A percentile compares a stretch with the other conserved stretches of the same genome.
phyloP scores from a whole-genome alignment of 1,284 basidiomycete species.

The Cutaneotrichosporon dermatis region DNA sequence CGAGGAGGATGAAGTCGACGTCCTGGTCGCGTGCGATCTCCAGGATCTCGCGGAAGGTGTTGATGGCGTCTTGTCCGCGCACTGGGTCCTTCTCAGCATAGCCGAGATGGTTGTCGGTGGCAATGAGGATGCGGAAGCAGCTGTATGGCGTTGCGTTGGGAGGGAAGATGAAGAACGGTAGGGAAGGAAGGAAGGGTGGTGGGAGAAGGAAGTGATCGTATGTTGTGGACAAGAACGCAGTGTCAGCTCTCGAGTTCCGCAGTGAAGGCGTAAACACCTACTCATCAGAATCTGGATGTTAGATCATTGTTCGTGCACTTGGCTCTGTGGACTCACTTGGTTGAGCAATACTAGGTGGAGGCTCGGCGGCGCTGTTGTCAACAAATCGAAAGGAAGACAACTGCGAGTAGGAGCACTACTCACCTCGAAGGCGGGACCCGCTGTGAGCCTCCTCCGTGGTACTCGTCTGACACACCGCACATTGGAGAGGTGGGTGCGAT shows the following conservation, averaged over 20 bases:
- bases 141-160: constrained; percentile 18
- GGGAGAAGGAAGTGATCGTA: background rate
- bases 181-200: background rate
- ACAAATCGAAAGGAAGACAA: background rate
- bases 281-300: constrained; percentile 6
- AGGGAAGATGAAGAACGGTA: background rate
- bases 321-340: background rate
- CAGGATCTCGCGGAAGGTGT: constrained; percentile 90
- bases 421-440: background rate
- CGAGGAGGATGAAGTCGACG: constrained; percentile 89
- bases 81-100: constrained; percentile 93
- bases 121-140: constrained; percentile 73
- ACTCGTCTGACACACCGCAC: background rate
- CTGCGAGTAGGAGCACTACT: too few species aligned
- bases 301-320: background rate
- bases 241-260: too few species aligned
- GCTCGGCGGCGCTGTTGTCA: constrained; percentile 19
- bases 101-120: constrained; percentile 94
- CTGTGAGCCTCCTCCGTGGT: background rate
- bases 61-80: constrained; percentile 89
- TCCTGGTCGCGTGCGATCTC: constrained; percentile 83
- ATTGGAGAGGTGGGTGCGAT: background rate
- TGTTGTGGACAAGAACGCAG: background rate
- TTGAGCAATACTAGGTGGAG: constrained; percentile 31
- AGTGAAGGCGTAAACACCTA: background rate